Conservation (phyloP, 2,329 filamentous ascomycete genomes). For the Aspergillus sp. region DNA sequence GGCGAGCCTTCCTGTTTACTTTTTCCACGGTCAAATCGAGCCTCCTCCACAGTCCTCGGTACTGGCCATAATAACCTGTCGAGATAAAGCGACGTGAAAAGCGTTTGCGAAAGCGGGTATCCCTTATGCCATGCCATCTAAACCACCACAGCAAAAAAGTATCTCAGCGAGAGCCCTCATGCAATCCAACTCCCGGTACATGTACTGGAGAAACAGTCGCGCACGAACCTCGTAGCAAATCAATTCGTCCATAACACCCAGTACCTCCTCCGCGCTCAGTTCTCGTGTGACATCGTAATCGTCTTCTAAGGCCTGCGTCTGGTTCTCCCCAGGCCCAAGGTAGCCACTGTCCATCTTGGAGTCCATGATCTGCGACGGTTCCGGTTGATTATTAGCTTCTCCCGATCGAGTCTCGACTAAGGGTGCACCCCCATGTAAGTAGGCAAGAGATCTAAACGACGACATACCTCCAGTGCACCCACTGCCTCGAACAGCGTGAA, state of each 20-base stretch:
- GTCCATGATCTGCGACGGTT: slow-evolving; percentile 74
- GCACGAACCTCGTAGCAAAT: slow-evolving; percentile 69
- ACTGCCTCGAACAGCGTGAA: slow-evolving; percentile 95
- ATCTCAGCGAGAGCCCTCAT: slow-evolving; percentile 5
- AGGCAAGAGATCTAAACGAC: slow-evolving; percentile 1
- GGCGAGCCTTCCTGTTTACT: slow-evolving; percentile 26
- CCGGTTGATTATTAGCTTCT: slow-evolving; percentile 10
- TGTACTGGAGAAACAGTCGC: background rate
- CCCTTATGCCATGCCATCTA: slow-evolving; percentile 95
- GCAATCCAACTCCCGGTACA: background rate
- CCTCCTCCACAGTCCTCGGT: slow-evolving; percentile 56
- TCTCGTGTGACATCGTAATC: slow-evolving; percentile 64
- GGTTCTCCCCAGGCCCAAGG: slow-evolving; percentile 59
- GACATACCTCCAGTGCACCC: slow-evolving; percentile 55
- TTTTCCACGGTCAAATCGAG: slow-evolving; percentile 46
- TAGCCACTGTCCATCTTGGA: slow-evolving; percentile 97
- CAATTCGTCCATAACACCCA: slow-evolving; percentile 91
- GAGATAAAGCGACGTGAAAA: slow-evolving; percentile 88
- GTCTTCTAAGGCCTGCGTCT: slow-evolving; percentile 59
- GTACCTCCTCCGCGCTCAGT: slow-evolving; percentile 66
- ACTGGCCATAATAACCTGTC: slow-evolving; percentile 70
- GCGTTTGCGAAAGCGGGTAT: slow-evolving; percentile 88
- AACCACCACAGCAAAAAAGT: slow-evolving; percentile 1
- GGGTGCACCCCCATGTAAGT: background rate
- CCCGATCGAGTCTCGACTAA: slow-evolving; percentile 1